These are phyloP conservation scores for Ceratocystis huliohia DNA, from an alignment of 2,329 filamentous ascomycete genomes.

Conservation along the genomic window DNA sequence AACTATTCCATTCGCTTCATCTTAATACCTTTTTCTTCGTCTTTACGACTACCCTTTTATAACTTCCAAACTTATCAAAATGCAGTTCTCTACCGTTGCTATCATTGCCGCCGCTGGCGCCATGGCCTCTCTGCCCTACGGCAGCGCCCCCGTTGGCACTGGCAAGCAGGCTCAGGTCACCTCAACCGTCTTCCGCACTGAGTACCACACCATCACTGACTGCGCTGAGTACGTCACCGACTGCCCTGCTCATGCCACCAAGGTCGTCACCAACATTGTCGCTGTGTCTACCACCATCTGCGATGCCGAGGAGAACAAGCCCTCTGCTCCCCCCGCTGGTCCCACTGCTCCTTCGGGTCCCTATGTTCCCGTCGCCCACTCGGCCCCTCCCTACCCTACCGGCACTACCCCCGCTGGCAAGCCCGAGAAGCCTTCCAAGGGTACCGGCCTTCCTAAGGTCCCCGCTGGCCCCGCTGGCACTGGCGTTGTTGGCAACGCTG, in stretches of 20 bases:
- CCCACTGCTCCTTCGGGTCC: slow-evolving; percentile 17
- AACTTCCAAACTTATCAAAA: slow-evolving; percentile 38
- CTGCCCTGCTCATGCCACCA: slow-evolving; percentile 41
- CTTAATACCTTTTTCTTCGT: slow-evolving; percentile 22
- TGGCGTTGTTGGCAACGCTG: slow-evolving; percentile 13
- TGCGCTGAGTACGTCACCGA: slow-evolving; percentile 48
- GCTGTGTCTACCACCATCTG: slow-evolving; percentile 33
- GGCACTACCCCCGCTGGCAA: slow-evolving; percentile 18
- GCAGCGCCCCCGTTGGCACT: slow-evolving; percentile 23
- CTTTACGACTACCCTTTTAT: slow-evolving; percentile 25
- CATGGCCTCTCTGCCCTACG: slow-evolving; percentile 30
- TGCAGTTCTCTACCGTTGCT: slow-evolving; percentile 36
- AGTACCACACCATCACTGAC: slow-evolving; percentile 48
- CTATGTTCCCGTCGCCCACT: slow-evolving; percentile 10
- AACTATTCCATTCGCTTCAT: slow-evolving; percentile 27
- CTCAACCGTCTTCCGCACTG: slow-evolving; percentile 44
- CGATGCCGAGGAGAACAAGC: slow-evolving; percentile 25
- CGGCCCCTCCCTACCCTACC: slow-evolving; percentile 17
- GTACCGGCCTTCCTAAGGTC: slow-evolving; percentile 15
- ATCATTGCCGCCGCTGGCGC: slow-evolving; percentile 39
- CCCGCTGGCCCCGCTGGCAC: slow-evolving; percentile 20
- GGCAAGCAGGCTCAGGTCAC: slow-evolving; percentile 34
- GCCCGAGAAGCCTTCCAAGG: background rate
- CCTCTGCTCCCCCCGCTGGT: slow-evolving; percentile 14
- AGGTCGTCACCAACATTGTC: slow-evolving; percentile 30